Evolutionary conservation across 2,329 filamentous ascomycete species (phyloP).

Genomic region (Fusarium sp.): DNA sequence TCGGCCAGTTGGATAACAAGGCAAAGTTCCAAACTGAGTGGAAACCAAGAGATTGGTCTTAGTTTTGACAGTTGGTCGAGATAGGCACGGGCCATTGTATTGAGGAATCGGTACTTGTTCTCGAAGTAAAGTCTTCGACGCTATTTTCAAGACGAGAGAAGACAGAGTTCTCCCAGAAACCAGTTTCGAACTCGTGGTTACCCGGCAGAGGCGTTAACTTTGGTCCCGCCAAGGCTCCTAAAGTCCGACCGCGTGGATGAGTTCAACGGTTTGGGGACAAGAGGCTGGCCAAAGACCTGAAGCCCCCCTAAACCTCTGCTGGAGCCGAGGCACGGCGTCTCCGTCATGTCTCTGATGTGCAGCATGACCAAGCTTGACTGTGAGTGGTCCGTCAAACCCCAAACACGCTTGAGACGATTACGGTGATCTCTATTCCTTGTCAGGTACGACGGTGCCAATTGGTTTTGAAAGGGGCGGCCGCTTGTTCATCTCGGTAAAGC

Average conservation of each 20-base stretch:
- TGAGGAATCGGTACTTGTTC: constrained; percentile 15
- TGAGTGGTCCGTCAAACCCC: constrained; percentile 34
- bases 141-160: constrained; percentile 2
- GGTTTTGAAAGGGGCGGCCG: constrained; percentile 25
- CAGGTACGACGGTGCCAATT: constrained; percentile 31
- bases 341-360: constrained; percentile 34
- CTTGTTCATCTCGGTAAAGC: constrained; percentile 38
- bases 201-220: constrained; percentile 28
- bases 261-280: constrained; percentile 31
- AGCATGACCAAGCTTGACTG: constrained; percentile 12
- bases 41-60: constrained; percentile 28
- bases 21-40: constrained; percentile 3
- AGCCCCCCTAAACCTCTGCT: constrained; percentile 26
- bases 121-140: constrained; percentile 12
- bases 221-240: constrained; percentile 22
- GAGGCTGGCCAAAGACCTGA: constrained; percentile 3
- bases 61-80: constrained; percentile 16
- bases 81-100: constrained; percentile 25
- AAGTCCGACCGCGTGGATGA: constrained; percentile 35
- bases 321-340: constrained; percentile 46
- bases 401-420: constrained; percentile 48
- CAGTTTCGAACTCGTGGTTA: constrained; percentile 30
- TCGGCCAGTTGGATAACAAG: not conserved
- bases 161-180: constrained; percentile 19
- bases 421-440: constrained; percentile 33